These are phyloP conservation scores for Selenicereus undatus DNA, from an alignment of 148 eudicot genomes.

Conservation along the genomic window DNA sequence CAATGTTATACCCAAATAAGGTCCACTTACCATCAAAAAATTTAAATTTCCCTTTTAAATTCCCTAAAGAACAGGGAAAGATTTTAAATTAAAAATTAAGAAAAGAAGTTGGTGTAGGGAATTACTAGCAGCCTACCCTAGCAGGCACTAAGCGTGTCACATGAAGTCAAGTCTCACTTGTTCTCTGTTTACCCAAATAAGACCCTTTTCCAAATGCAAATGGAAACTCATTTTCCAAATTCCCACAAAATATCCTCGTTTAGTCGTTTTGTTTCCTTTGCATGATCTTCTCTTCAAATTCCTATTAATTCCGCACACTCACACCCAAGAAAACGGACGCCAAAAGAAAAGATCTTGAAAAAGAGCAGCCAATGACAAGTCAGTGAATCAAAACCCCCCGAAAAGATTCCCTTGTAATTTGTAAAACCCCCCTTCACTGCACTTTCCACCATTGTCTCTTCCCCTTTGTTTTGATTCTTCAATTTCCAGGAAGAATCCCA, in stretches of 20 bases:
- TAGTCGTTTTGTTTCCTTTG: not conserved
- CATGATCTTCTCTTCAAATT: not conserved
- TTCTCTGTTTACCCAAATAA: not conserved
- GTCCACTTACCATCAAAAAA: too few relatives aligned
- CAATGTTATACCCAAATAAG: too few relatives aligned
- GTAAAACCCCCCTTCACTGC: not conserved
- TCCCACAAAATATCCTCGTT: not conserved
- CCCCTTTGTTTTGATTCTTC: conserved; percentile 3
- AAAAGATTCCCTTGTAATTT: conserved; percentile 1
- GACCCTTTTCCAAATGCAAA: not conserved
- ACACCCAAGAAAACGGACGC: not conserved
- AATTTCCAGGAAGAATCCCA: not conserved
- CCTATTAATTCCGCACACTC: not conserved
- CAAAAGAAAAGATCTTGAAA: conserved; percentile 5
- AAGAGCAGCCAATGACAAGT: conserved; percentile 8
- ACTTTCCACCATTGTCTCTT: not conserved
- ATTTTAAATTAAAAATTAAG: too few relatives aligned
- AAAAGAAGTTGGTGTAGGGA: too few relatives aligned
- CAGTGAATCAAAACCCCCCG: not conserved
- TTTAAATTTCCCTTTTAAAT: too few relatives aligned
- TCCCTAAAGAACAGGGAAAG: too few relatives aligned
- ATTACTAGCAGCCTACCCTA: too few relatives aligned
- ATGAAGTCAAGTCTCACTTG: not conserved
- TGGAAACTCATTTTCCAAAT: not conserved
- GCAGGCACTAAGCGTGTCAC: not conserved